Base-by-base conservation (phyloP, 1,284 basidiomycete genomes). In the Trametes sp. region DNA sequence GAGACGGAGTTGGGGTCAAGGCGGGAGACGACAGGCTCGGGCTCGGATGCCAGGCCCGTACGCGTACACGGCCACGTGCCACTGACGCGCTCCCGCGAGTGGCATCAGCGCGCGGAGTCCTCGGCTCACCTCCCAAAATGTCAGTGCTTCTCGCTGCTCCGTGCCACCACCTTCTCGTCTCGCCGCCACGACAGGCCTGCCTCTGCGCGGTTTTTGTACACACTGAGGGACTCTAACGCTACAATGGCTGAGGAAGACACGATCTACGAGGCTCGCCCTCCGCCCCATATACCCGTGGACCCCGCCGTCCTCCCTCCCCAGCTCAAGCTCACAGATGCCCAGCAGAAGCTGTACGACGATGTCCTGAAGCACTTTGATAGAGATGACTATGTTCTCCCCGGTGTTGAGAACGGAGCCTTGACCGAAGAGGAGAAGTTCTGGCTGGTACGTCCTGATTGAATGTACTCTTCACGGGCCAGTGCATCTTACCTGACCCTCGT, bases 401-500 rank as follows among this genome's bases (percentile, higher is more conserved):
- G 76, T 14, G 73, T 78, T 69, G 80, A 82, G 48, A 80, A 85
- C 8, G 82, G 81, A 13, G 73, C 78, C 51, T 76, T 92, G 51
- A 79, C 68, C 49, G 89, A 91, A 49, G 81, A 81, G 49, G 91
- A 93, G 73, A 86, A 86, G 74, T 91, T 90, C 74, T 93, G 91
- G 90, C 78, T 93, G 71, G 84, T 86, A 63, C 61, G 84, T 78
- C 44, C 45, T n/a, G 48, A 4, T 38, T 33, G 11, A 14, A 7
- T 9, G 38, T 19, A 10, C 6, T 49, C 8, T 23, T 19, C 16
- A 13, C 19, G 31, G 45, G 31, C 14, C 63, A 16, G 28, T 31
- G 65, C 26, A 9, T 16, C 53, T 46, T 31, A 53, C 24, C 26
- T 23, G 19, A 48, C 23, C 9, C 19, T 21, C 14, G 4, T 51